These are phyloP conservation scores for Dothistroma septosporum DNA, from an alignment of 2,329 filamentous ascomycete species.

Conservation along the genomic window DNA sequence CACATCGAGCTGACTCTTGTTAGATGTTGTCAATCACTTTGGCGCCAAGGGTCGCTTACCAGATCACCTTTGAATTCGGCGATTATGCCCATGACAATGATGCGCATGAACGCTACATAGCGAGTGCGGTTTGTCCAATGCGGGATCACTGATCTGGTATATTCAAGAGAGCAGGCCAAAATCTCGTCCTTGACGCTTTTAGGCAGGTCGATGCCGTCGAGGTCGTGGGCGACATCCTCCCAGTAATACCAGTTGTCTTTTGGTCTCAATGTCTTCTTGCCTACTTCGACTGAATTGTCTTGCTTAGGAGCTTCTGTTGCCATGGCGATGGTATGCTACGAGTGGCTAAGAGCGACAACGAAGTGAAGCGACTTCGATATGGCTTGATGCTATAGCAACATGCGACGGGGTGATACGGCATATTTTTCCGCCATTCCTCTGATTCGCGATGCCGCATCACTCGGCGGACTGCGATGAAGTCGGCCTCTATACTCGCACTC, in stretches of 20 bases:
- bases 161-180: slow-evolving; percentile 26
- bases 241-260: slow-evolving; percentile 16
- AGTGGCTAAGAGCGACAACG: background rate
- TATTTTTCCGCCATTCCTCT: too few relatives aligned
- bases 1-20: slow-evolving; percentile 14
- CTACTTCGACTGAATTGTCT: background rate
- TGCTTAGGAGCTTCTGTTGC: background rate
- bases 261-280: background rate
- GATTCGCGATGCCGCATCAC: too few relatives aligned
- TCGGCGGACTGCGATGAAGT: too few relatives aligned
- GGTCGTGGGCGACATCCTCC: slow-evolving; percentile 13
- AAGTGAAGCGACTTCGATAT: too few relatives aligned
- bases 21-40: background rate
- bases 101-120: slow-evolving; percentile 25
- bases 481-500: too few relatives aligned
- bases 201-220: slow-evolving; percentile 13
- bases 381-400: too few relatives aligned
- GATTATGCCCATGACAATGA: slow-evolving; percentile 19
- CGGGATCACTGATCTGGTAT: slow-evolving; percentile 25
- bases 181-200: slow-evolving; percentile 16
- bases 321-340: background rate
- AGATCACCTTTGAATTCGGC: slow-evolving; percentile 19
- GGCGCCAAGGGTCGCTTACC: background rate
- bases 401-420: too few relatives aligned
- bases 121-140: slow-evolving; percentile 23